These are phyloP conservation scores for Chenopodium suecicum DNA, from an alignment of 148 eudicot genomes.

Conservation along the genomic window DNA sequence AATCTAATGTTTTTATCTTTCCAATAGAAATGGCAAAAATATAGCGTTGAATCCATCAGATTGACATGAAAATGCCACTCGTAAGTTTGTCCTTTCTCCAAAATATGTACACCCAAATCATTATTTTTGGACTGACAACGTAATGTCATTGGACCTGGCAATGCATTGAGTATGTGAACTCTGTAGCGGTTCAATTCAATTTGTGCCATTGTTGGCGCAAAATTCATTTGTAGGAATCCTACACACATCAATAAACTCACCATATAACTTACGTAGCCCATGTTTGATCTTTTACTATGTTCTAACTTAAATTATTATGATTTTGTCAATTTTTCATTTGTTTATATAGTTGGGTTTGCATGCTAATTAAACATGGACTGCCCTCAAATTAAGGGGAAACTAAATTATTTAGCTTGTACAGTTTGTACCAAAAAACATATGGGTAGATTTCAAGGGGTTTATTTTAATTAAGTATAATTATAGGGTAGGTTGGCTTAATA, in stretches of 20 bases:
- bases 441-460: background rate
- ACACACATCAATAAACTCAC: background rate
- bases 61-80: slow-evolving; percentile 12
- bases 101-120: slow-evolving; percentile 10
- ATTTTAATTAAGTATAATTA: too few species aligned
- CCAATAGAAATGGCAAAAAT: slow-evolving; percentile 20
- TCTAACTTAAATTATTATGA: too few species aligned
- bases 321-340: too few species aligned
- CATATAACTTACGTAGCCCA: background rate
- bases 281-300: background rate
- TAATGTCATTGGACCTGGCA: background rate
- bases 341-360: background rate
- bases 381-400: background rate
- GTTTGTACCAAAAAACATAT: background rate
- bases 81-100: background rate
- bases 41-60: background rate
- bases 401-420: background rate
- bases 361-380: background rate
- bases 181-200: background rate
- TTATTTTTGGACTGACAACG: slow-evolving; percentile 20
- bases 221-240: background rate
- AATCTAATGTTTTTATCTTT: background rate
- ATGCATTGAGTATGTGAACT: background rate
- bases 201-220: slow-evolving; percentile 5
- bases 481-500: background rate